Percentiles rank a stretch among this genome's conserved stretches.
These are phyloP conservation scores for Agrostemma githago DNA, from an alignment of 148 eudicot genomes.

Conservation along the genomic window DNA sequence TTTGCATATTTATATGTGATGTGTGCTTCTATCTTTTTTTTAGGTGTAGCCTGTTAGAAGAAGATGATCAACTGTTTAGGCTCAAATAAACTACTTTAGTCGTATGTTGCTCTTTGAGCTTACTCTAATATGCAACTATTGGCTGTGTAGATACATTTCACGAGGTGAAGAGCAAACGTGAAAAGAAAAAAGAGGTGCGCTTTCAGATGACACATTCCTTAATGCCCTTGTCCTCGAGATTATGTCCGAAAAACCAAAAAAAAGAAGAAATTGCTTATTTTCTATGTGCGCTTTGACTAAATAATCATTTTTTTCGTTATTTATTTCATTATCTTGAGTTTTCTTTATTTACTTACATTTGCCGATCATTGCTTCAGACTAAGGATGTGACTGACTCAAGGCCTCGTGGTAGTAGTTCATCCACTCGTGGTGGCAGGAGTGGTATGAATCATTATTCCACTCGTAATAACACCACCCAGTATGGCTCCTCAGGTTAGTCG, in stretches of 20 bases:
- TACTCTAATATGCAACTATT: constrained; percentile 36
- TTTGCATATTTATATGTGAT: too few species aligned
- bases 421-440: constrained; percentile 56
- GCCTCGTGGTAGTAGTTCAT: constrained; percentile 55
- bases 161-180: constrained; percentile 99
- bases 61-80: background rate
- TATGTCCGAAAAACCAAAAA: too few species aligned
- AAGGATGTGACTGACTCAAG: constrained; percentile 71
- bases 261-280: too few species aligned
- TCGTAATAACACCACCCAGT: constrained; percentile 45
- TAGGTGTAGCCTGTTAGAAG: background rate
- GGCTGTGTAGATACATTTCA: constrained; percentile 78
- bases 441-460: constrained; percentile 59
- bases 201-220: constrained; percentile 14
- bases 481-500: constrained; percentile 50
- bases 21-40: background rate
- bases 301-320: background rate
- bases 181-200: constrained; percentile 98
- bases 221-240: background rate
- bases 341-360: constrained; percentile 4
- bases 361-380: constrained; percentile 32
- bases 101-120: constrained; percentile 7
- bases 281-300: too few species aligned
- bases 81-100: background rate
- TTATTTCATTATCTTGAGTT: background rate